phyloP scores from a whole-genome alignment of 2,329 filamentous ascomycete genomes.

The Colletotrichum sublineola region DNA sequence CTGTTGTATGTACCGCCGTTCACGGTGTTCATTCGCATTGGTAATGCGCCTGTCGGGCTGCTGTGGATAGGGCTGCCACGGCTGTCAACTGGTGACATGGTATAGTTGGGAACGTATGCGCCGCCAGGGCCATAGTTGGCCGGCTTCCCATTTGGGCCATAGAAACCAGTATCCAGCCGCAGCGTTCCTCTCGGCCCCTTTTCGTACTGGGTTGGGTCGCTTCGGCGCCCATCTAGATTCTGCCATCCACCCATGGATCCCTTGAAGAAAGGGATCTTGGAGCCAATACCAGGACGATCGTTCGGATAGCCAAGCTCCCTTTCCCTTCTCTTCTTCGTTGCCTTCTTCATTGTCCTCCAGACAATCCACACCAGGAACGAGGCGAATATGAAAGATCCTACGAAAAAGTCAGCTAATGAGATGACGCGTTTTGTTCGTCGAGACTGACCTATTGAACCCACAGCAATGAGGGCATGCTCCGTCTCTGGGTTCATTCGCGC shows the following conservation, averaged over 20 bases:
- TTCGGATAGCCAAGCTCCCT: conserved; percentile 42
- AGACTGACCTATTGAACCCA: conserved; percentile 52
- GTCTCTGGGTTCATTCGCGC: conserved; percentile 46
- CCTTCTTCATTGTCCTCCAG: conserved; percentile 58
- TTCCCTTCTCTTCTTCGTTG: conserved; percentile 50
- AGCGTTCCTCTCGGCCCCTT: conserved; percentile 44
- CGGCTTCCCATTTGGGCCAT: conserved; percentile 42
- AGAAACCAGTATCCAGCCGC: conserved; percentile 46
- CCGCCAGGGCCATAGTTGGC: conserved; percentile 13
- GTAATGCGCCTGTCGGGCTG: conserved; percentile 36
- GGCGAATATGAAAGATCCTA: conserved; percentile 60
- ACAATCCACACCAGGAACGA: conserved; percentile 61
- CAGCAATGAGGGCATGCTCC: conserved; percentile 52
- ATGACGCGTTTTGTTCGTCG: too few species aligned
- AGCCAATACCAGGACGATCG: conserved; percentile 46
- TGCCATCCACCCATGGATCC: conserved; percentile 53
- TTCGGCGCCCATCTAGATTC: conserved; percentile 46
- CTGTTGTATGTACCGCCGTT: conserved; percentile 32
- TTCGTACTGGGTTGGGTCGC: conserved; percentile 44
- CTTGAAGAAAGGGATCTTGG: conserved; percentile 55
- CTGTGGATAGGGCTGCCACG: conserved; percentile 33
- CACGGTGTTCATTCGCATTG: conserved; percentile 29
- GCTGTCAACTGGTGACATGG: conserved; percentile 35
- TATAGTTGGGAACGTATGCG: conserved; percentile 28
- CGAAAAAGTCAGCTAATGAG: background rate